Evolutionary conservation across 164 flowering plant species (phyloP).

Genomic region (Brasenia schreberi): DNA sequence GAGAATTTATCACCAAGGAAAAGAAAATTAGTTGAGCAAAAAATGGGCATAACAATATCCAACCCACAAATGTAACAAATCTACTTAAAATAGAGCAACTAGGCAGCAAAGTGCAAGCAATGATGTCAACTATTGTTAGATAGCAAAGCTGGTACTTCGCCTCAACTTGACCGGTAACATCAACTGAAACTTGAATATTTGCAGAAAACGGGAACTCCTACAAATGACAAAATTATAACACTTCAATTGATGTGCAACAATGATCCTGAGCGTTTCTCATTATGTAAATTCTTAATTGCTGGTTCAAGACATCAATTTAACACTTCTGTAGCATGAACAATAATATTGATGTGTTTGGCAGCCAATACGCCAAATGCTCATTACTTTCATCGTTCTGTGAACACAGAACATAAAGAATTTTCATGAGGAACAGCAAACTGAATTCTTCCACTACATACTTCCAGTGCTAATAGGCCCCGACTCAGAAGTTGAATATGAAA

Average conservation of each 20-base stretch:
- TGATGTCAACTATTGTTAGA: conserved; percentile 88
- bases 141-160: conserved; percentile 94
- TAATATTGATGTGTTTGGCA: conserved; percentile 74
- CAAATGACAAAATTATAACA: conserved; percentile 2
- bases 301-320: background rate
- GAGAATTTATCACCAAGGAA: background rate
- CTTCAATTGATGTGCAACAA: background rate
- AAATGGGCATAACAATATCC: background rate
- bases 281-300: background rate
- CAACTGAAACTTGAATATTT: conserved; percentile 39
- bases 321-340: conserved; percentile 65
- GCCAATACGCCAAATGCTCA: conserved; percentile 91
- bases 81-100: background rate
- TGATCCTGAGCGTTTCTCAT: background rate
- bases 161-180: conserved; percentile 78
- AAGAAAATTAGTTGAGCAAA: background rate
- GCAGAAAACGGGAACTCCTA: conserved; percentile 92
- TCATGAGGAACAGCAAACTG: background rate
- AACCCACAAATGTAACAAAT: no score
- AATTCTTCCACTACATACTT: no score
- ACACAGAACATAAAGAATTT: background rate
- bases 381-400: conserved; percentile 71
- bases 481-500: no score
- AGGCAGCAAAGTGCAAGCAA: conserved; percentile 44
- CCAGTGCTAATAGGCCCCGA: background rate